Evolutionary conservation across 106 monocot species (phyloP).

Genomic region (Platanthera zijinensis): DNA sequence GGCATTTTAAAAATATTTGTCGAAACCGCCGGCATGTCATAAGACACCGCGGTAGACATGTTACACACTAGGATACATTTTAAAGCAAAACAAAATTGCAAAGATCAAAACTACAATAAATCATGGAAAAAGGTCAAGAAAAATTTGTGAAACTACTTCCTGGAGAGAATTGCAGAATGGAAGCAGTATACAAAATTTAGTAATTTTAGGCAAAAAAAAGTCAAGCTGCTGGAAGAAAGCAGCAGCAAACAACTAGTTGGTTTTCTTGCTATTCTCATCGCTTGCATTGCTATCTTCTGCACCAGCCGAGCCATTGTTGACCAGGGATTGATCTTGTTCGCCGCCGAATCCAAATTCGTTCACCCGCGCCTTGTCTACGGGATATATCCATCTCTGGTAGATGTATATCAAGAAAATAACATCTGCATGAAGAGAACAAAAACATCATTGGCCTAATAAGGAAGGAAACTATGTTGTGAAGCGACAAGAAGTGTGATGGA

Average conservation of each 20-base stretch:
- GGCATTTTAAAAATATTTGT: too few species aligned
- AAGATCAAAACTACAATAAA: too few species aligned
- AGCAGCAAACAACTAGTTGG: constrained; percentile 29
- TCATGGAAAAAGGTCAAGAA: too few species aligned
- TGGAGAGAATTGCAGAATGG: too few species aligned
- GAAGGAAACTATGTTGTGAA: neutral
- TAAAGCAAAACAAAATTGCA: too few species aligned
- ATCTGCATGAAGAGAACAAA: constrained; percentile 41
- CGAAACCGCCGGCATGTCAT: too few species aligned
- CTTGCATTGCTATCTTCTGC: constrained; percentile 21
- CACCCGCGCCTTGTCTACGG: constrained; percentile 78
- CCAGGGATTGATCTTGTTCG: constrained; percentile 36
- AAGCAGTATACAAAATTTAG: too few species aligned
- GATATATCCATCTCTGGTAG: constrained; percentile 93
- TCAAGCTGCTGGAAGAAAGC: neutral
- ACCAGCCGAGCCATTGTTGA: constrained; percentile 14
- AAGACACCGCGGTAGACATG: too few species aligned
- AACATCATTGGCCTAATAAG: neutral
- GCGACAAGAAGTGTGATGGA: too few species aligned
- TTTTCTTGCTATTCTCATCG: constrained; percentile 56
- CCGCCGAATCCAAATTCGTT: constrained; percentile 99
- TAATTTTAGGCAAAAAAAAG: too few species aligned
- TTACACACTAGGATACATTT: too few species aligned
- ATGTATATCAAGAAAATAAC: constrained; percentile 89
- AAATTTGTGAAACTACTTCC: too few species aligned